Evolutionary conservation across 192 early-diverging fungal genomes (phyloP), one percentile per base, ranked within the genome.

Genomic region (Gonapodya sp.): DNA sequence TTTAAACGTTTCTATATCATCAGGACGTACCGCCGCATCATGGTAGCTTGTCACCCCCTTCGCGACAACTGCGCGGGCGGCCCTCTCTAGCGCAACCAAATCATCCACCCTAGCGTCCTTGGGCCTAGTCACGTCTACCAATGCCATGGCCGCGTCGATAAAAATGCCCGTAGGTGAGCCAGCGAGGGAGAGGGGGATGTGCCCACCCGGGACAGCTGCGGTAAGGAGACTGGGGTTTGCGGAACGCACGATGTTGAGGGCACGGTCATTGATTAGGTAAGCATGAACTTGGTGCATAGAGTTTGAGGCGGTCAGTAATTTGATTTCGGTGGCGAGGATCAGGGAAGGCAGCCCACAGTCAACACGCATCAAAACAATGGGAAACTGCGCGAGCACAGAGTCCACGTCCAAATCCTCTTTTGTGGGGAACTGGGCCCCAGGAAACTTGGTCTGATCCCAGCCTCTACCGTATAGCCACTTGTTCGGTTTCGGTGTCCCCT

Each of bases 31-130:
- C 1, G 85, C 83, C 1, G 90, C 90, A 81, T 91, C 90, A 75
- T 92, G 89, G n/a, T 91, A n/a, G 16, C 84, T 84, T 18, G 90
- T 91, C 14, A 91, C 34, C 18, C 90, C 90, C 34, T 81, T 31
- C 72, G 73, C 46, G 31, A 89, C 73, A 80, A 91, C 82, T 14
- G 73, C 18, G 1, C 24, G 36, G 0, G 82, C 82, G 1, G 88
- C 90, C 32, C 35, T 46, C 0, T 79, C 32, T 18, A 90, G n/a
- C 18, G 85, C 85, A 1, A 81, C 73, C 14, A 37, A 37, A 30
- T 79, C 34, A 73, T 79, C 30, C 32, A 36, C 73, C 30, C 83
- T 82, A 30, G 31, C 78, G 2, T 78, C 77, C 31, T 34, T 16
- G 32, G 88, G 87, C 2, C 81, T 37, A 2, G 34, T 36, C 24